Conservation (phyloP, 2,329 filamentous ascomycete species). For the Nothophaeocryptopus gaeumannii region DNA sequence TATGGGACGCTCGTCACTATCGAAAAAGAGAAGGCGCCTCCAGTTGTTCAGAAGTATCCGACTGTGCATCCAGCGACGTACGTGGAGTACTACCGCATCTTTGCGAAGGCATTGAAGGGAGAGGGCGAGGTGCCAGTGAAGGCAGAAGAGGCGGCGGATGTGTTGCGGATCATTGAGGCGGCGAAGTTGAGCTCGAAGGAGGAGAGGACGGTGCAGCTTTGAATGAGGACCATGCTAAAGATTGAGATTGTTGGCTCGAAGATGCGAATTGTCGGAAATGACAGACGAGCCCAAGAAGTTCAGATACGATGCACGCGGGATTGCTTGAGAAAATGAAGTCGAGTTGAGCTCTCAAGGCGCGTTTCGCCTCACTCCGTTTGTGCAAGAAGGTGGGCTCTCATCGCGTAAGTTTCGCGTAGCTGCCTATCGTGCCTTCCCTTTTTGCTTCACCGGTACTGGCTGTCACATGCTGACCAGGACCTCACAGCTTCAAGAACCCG, state of each 20-base stretch:
- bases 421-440: too few species aligned
- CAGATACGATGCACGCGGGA: too few species aligned
- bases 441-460: too few species aligned
- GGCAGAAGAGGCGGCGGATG: conserved; percentile 51
- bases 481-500: too few species aligned
- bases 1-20: conserved; percentile 60
- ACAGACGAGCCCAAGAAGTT: too few species aligned
- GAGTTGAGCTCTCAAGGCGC: too few species aligned
- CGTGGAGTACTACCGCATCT: conserved; percentile 60
- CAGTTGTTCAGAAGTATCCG: conserved; percentile 49
- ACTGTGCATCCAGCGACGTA: conserved; percentile 67
- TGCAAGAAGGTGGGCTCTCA: too few species aligned
- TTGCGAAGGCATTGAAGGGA: conserved; percentile 53
- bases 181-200: conserved; percentile 53
- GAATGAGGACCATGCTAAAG: not conserved
- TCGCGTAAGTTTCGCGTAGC: too few species aligned
- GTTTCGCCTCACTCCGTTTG: too few species aligned
- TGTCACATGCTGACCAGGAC: too few species aligned
- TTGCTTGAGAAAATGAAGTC: too few species aligned
- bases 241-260: not conserved
- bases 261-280: too few species aligned
- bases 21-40: conserved; percentile 40
- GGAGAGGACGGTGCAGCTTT: conserved; percentile 44
- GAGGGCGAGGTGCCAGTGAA: conserved; percentile 54
- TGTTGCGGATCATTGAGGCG: conserved; percentile 57